Evolutionary conservation across 805 yeast genomes (phyloP).

Genomic region (Metschnikowia shivogae): DNA sequence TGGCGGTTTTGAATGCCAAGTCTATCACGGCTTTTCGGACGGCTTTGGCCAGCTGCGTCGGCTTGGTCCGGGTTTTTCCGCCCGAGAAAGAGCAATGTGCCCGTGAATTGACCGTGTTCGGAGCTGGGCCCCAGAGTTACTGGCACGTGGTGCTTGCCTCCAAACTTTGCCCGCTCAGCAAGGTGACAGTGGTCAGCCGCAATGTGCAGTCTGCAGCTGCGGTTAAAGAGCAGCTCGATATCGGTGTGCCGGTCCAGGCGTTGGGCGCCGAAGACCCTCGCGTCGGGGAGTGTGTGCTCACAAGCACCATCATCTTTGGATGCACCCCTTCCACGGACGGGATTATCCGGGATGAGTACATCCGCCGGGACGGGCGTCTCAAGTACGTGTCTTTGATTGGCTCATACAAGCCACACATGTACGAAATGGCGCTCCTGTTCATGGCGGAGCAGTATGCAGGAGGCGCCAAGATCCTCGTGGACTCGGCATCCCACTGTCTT

Average conservation of each 20-base stretch:
- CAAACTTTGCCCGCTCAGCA: conserved; percentile 33
- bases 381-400: conserved; percentile 58
- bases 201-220: conserved; percentile 37
- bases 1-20: conserved; percentile 54
- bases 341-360: conserved; percentile 31
- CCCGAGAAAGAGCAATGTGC: conserved; percentile 16
- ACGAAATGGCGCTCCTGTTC: conserved; percentile 49
- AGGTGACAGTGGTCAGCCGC: conserved; percentile 47
- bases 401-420: conserved; percentile 64
- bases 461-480: conserved; percentile 50
- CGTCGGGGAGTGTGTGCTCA: conserved; percentile 20
- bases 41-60: conserved; percentile 52
- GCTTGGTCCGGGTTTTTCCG: conserved; percentile 32
- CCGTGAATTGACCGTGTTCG: conserved; percentile 42
- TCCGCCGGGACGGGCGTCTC: conserved; percentile 25
- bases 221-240: conserved; percentile 21
- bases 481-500: conserved; percentile 52
- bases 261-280: background rate
- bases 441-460: conserved; percentile 29
- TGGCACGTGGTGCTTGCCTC: conserved; percentile 56
- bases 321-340: conserved; percentile 58
- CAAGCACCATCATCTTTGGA: conserved; percentile 50
- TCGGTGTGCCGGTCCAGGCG: conserved; percentile 16
- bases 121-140: conserved; percentile 60
- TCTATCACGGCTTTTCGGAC: conserved; percentile 65